Evolutionary conservation across 1,139 yeast species (phyloP), one percentile per base, ranked within the genome.

Genomic region (Taphrina communis): DNA sequence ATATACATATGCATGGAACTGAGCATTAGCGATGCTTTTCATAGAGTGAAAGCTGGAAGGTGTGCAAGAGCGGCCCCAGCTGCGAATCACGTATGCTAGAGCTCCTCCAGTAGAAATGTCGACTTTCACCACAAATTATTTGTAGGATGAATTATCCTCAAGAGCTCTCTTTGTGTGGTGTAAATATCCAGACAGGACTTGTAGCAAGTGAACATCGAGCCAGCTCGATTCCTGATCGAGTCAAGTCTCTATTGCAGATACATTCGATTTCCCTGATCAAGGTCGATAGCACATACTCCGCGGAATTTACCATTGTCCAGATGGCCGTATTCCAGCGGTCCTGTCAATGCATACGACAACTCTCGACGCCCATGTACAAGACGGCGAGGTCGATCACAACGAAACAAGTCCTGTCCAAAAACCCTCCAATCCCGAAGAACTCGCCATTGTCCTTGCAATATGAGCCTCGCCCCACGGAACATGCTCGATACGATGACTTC

Each of bases 401-500:
- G 46, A 65, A 65, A 31, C 68, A 57, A 31, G 48, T 65, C 19
- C 58, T 65, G 14, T 51, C 62, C 19, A 57, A 57, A 39, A 65
- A 65, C n/a, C 63, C 63, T 19, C 63, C 63, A 21, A 52, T 58
- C 8, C 58, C 68, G 14, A 42, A 51, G 12, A 38, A 51, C 11
- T 65, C 68, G 9, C 68, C 68, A 9, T 42, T 36, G 6, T 55
- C 62, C 8, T 25, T 65, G 42, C 58, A 65, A 48, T 65, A 56
- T 50, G 63, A 65, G 19, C 63, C 68, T 7, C 57, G 68, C n/a
- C 68, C 63, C 7, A 36, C 51, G 2, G 67, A 51, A 42, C 44
- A 53, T 51, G 63, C 65, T 77, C 84, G 99, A 75, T 85, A 92
- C n/a, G 79, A 81, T 14, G 96, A 90, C 71, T 89, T 91, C 77